Evolutionary conservation across 1,284 basidiomycete genomes (phyloP).

Genomic region (Ustilago hordei): DNA sequence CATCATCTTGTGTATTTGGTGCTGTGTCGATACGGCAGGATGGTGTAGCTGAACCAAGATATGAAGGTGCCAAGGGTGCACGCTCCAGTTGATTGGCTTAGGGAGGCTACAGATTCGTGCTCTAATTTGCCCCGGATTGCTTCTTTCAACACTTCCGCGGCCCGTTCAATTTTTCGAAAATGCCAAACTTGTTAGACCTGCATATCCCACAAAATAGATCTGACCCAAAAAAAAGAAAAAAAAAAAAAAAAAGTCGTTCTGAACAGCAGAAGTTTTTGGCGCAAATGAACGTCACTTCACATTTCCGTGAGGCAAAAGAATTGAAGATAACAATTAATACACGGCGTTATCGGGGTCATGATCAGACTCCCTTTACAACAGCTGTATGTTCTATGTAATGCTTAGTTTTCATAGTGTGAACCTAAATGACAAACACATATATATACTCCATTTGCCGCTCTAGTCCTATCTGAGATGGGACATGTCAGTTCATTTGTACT

Average conservation of each 20-base stretch:
- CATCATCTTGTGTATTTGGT: slow-evolving; percentile 41
- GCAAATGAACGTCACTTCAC: slow-evolving; percentile 35
- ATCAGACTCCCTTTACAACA: too few species aligned
- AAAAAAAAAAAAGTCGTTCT: background rate
- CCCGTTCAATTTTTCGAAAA: background rate
- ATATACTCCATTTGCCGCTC: too few species aligned
- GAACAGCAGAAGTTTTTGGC: slow-evolving; percentile 1
- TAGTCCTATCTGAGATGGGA: too few species aligned
- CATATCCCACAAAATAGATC: background rate
- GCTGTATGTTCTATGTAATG: too few species aligned
- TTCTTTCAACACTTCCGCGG: slow-evolving; percentile 4
- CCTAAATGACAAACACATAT: too few species aligned
- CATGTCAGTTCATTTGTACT: too few species aligned
- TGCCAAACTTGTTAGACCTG: background rate
- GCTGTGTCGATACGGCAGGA: background rate
- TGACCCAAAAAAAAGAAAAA: background rate
- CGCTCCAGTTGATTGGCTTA: background rate
- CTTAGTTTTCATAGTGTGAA: too few species aligned
- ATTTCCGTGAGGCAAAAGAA: background rate
- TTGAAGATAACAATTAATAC: too few species aligned
- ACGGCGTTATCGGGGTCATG: too few species aligned
- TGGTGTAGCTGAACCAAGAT: background rate
- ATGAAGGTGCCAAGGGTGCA: background rate
- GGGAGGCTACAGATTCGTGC: background rate
- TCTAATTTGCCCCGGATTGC: slow-evolving; percentile 14